A percentile compares a stretch with the other conserved stretches of the same genome.
Conservation (phyloP, 1,284 basidiomycete genomes). For the Gomphus bonarii region DNA sequence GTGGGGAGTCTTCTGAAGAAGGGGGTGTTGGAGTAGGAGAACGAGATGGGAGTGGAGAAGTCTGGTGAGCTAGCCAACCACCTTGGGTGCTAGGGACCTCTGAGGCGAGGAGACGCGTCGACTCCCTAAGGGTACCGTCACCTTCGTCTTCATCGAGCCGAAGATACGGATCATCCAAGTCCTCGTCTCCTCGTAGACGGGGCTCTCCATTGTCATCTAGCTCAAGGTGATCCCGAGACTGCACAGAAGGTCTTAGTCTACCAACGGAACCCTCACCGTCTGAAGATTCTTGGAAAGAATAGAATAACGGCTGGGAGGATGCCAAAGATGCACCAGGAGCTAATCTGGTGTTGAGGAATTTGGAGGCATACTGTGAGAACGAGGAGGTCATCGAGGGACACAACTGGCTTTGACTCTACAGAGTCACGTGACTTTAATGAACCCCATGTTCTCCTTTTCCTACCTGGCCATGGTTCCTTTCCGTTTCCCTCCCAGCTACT, state of each 20-base stretch:
- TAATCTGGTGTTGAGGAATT: slow-evolving; percentile 36
- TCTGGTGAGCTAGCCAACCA: slow-evolving; percentile 69
- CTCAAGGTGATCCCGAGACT: slow-evolving; percentile 31
- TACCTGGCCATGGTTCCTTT: slow-evolving; percentile 13
- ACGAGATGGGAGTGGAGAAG: slow-evolving; percentile 18
- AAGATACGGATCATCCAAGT: slow-evolving; percentile 66
- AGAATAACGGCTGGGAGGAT: slow-evolving; percentile 71
- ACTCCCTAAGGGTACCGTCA: slow-evolving; percentile 32
- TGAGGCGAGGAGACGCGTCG: slow-evolving; percentile 41
- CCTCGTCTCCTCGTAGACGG: slow-evolving; percentile 43
- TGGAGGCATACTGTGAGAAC: slow-evolving; percentile 59
- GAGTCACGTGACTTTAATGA: slow-evolving; percentile 1
- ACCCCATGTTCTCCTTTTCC: slow-evolving; percentile 11
- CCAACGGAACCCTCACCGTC: slow-evolving; percentile 49
- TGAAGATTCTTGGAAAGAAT: slow-evolving; percentile 66
- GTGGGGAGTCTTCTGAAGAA: slow-evolving; percentile 20
- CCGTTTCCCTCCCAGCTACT: slow-evolving; percentile 58
- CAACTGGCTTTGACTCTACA: too few species aligned
- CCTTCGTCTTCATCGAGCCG: slow-evolving; percentile 46
- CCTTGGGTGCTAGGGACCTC: slow-evolving; percentile 19
- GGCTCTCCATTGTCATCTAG: slow-evolving; percentile 66
- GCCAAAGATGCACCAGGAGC: slow-evolving; percentile 23
- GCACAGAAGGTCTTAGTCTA: slow-evolving; percentile 25
- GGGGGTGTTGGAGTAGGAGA: slow-evolving; percentile 23
- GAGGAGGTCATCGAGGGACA: slow-evolving; percentile 53